Conservation (phyloP, 352 stramenopile species). For the Phytophthora ramorum region DNA sequence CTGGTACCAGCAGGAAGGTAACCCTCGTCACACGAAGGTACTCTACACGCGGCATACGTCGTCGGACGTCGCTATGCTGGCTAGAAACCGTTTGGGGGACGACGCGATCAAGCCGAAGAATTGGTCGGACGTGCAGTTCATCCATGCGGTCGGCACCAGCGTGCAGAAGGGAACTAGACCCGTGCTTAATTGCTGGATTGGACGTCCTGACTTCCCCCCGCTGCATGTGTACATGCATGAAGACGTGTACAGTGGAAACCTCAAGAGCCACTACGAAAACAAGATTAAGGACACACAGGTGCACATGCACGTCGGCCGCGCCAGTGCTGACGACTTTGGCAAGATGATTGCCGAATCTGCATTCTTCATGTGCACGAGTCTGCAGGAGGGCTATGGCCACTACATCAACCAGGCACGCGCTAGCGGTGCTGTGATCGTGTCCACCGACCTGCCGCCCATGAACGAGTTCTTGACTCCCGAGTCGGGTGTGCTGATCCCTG, state of each 20-base stretch:
- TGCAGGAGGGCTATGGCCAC: slow-evolving; percentile 69
- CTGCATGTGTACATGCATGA: slow-evolving; percentile 64
- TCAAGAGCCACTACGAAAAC: slow-evolving; percentile 42
- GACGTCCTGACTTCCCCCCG: slow-evolving; percentile 51
- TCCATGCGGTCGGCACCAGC: slow-evolving; percentile 62
- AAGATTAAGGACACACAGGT: slow-evolving; percentile 34
- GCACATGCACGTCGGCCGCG: slow-evolving; percentile 46
- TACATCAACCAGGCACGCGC: slow-evolving; percentile 80
- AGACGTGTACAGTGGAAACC: slow-evolving; percentile 38
- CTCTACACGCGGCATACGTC: slow-evolving; percentile 69
- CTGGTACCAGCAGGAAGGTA: slow-evolving; percentile 68
- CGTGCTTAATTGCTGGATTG: slow-evolving; percentile 68
- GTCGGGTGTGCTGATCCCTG: slow-evolving; percentile 54
- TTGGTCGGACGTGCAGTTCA: slow-evolving; percentile 50
- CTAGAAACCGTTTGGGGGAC: slow-evolving; percentile 35
- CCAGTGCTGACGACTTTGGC: slow-evolving; percentile 50
- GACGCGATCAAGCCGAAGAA: slow-evolving; percentile 48
- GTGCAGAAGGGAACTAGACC: slow-evolving; percentile 59
- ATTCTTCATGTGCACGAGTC: slow-evolving; percentile 72
- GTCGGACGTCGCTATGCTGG: slow-evolving; percentile 52
- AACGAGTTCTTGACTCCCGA: slow-evolving; percentile 61
- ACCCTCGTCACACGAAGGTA: slow-evolving; percentile 53
- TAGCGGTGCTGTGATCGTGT: slow-evolving; percentile 52
- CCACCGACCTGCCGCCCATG: slow-evolving; percentile 64
- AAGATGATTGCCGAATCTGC: slow-evolving; percentile 55